Percentiles rank a stretch among this genome's conserved stretches.
Conservation (phyloP, 1,139 yeast species). For the Yamadazyma triangularis region DNA sequence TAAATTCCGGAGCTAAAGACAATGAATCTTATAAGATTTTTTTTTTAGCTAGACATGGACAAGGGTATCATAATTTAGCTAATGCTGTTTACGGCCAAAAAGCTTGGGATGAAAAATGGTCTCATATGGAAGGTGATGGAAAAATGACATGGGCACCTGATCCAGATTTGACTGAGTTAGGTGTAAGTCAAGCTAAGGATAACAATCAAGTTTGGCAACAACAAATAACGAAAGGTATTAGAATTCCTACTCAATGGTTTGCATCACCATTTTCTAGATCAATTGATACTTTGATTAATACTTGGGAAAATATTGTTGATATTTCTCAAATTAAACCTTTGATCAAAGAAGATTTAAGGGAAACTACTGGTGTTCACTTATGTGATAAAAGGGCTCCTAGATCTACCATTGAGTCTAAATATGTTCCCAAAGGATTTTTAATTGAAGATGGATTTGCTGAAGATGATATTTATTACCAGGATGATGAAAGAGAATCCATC, state of each 20-base stretch:
- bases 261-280: conserved; percentile 37
- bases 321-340: conserved; percentile 22
- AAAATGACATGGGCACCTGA: conserved; percentile 46
- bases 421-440: conserved; percentile 23
- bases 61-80: conserved; percentile 44
- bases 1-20: too few species aligned
- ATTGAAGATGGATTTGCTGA: conserved; percentile 39
- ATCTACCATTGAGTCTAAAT: conserved; percentile 26
- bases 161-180: conserved; percentile 40
- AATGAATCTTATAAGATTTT: conserved; percentile 33
- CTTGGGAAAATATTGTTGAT: conserved; percentile 29
- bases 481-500: conserved; percentile 37
- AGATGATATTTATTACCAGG: conserved; percentile 34
- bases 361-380: conserved; percentile 41
- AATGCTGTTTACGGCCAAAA: conserved; percentile 38
- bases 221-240: conserved; percentile 17
- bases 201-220: conserved; percentile 21
- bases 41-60: conserved; percentile 44
- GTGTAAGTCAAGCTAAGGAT: conserved; percentile 34
- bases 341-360: conserved; percentile 39
- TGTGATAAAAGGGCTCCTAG: conserved; percentile 41
- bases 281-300: conserved; percentile 31
- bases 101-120: conserved; percentile 43
- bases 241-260: conserved; percentile 27
- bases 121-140: conserved; percentile 40